phyloP scores from a whole-genome alignment of 1,284 basidiomycete species.

The Leccinum laetum region DNA sequence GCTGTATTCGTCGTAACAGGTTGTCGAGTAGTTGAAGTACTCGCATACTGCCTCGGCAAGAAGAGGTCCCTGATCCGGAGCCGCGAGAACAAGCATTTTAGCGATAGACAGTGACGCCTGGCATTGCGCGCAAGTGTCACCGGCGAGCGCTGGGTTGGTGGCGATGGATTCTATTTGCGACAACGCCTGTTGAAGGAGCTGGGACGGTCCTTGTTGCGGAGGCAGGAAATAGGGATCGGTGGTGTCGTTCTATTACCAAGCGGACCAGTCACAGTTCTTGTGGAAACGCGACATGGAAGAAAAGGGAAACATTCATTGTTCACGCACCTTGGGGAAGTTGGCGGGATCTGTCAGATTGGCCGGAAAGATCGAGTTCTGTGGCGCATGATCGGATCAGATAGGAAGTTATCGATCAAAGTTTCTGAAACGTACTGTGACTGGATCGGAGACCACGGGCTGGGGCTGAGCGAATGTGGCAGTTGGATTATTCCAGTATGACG shows the following conservation, averaged over 20 bases:
- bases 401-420: not conserved
- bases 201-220: slow-evolving; percentile 42
- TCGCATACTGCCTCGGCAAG: slow-evolving; percentile 62
- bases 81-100: slow-evolving; percentile 63
- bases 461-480: slow-evolving; percentile 65
- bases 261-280: not conserved
- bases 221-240: slow-evolving; percentile 67
- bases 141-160: slow-evolving; percentile 45
- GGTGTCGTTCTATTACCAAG: slow-evolving; percentile 44
- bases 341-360: slow-evolving; percentile 59
- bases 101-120: slow-evolving; percentile 56
- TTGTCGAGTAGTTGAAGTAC: slow-evolving; percentile 48
- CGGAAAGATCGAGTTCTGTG: slow-evolving; percentile 54
- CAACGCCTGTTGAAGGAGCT: slow-evolving; percentile 49
- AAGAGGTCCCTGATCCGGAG: slow-evolving; percentile 59
- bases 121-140: slow-evolving; percentile 61
- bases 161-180: slow-evolving; percentile 53
- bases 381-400: slow-evolving; percentile 4
- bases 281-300: slow-evolving; percentile 5
- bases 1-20: slow-evolving; percentile 51
- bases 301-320: not conserved
- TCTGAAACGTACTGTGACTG: slow-evolving; percentile 49
- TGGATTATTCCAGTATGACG: slow-evolving; percentile 66
- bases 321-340: slow-evolving; percentile 45
- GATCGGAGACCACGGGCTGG: slow-evolving; percentile 69